Conservation (phyloP, 2,329 filamentous ascomycete genomes). For the Trichophaea hybrida region DNA sequence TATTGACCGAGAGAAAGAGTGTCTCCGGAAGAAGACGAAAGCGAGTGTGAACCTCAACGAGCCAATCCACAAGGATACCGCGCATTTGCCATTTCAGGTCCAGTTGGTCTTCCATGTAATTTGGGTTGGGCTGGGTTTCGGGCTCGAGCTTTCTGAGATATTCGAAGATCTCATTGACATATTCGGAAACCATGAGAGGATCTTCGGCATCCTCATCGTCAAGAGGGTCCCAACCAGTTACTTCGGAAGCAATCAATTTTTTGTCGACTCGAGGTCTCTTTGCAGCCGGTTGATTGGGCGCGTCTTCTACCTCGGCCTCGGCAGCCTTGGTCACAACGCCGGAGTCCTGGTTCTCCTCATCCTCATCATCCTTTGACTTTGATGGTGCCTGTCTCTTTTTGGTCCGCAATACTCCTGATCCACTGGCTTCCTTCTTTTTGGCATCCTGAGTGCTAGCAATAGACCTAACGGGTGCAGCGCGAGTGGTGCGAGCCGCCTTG, state of each 20-base stretch:
- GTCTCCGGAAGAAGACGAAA: conserved; percentile 94
- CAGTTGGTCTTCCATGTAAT: conserved; percentile 91
- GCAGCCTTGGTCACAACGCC: conserved; percentile 8
- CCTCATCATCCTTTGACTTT: conserved; percentile 16
- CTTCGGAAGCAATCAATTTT: conserved; percentile 10
- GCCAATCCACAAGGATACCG: conserved; percentile 92
- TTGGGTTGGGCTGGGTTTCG: conserved; percentile 66
- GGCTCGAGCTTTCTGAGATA: conserved; percentile 81
- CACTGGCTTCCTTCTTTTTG: conserved; percentile 49
- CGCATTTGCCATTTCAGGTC: conserved; percentile 98
- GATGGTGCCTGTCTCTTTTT: conserved; percentile 39
- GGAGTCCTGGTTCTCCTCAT: conserved; percentile 23
- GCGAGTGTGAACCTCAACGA: conserved; percentile 93
- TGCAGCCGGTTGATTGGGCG: conserved; percentile 24
- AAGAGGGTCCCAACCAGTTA: conserved; percentile 41
- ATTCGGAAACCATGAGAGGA: conserved; percentile 94
- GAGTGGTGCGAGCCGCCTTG: conserved; percentile 25
- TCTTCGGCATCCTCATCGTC: conserved; percentile 83
- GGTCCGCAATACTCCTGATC: conserved; percentile 53
- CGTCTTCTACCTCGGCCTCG: conserved; percentile 27
- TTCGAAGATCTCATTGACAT: conserved; percentile 92
- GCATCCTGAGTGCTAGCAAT: conserved; percentile 40
- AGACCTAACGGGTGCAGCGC: conserved; percentile 41
- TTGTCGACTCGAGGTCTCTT: conserved; percentile 27
- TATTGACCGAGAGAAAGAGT: conserved; percentile 90